phyloP scores from a whole-genome alignment of 768 basidiomycete genomes.

The Chalciporus sphaerocephalus region DNA sequence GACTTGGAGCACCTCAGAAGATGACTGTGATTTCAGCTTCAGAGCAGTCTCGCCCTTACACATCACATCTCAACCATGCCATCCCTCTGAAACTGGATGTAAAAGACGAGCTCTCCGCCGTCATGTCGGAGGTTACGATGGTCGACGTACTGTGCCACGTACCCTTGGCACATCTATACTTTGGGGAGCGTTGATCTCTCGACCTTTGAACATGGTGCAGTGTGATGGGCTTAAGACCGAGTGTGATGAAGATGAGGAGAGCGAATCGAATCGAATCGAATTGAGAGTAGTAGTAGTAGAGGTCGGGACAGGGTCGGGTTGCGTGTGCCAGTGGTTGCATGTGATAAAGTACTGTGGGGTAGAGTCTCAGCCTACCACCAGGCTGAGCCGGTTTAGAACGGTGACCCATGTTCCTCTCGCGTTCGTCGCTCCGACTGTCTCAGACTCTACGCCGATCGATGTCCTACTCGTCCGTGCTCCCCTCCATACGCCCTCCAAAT shows the following conservation, averaged over 20 bases:
- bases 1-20: not conserved
- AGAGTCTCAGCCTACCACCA: not conserved
- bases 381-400: not conserved
- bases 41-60: not conserved
- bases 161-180: too few relatives aligned
- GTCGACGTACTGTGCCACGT: too few relatives aligned
- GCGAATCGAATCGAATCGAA: too few relatives aligned
- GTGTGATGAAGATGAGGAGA: too few relatives aligned
- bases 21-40: not conserved
- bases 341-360: not conserved
- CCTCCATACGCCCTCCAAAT: constrained; percentile 41
- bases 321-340: too few relatives aligned
- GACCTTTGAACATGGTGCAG: not conserved
- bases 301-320: too few relatives aligned
- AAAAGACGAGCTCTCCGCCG: not conserved
- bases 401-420: not conserved
- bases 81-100: not conserved
- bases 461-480: constrained; percentile 10
- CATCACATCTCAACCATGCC: not conserved
- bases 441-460: not conserved
- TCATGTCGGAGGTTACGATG: too few relatives aligned
- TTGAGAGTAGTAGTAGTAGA: too few relatives aligned
- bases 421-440: not conserved
- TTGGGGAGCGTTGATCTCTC: not conserved
- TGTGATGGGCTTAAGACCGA: too few relatives aligned